phyloP scores from a whole-genome alignment of 139 green algal species.

The Pleodorina starrii region DNA sequence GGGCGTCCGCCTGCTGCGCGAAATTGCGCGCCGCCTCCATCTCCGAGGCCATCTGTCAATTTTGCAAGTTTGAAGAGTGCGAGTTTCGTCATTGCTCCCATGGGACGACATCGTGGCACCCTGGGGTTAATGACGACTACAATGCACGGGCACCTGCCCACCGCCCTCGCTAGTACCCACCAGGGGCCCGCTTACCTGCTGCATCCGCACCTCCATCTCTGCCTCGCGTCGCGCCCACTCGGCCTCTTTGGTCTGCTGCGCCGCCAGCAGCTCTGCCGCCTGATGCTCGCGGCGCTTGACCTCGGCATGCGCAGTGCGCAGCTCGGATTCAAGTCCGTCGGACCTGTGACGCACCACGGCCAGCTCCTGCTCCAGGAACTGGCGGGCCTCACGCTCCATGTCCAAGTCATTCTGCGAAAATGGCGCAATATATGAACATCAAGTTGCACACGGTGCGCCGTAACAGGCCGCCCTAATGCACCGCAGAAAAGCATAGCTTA shows the following conservation, averaged over 20 bases:
- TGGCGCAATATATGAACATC: too few species aligned
- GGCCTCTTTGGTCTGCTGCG: slow-evolving; percentile 1
- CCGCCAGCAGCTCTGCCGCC: background rate
- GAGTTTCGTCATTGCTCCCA: too few species aligned
- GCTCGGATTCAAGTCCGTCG: slow-evolving; percentile 11
- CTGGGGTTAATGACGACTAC: too few species aligned
- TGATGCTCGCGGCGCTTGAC: background rate
- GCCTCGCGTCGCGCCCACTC: background rate
- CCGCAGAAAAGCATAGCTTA: background rate
- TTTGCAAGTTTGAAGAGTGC: too few species aligned
- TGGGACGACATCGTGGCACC: too few species aligned
- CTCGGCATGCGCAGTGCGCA: background rate
- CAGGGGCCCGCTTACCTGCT: slow-evolving; percentile 26
- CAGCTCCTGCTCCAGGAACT: slow-evolving; percentile 46
- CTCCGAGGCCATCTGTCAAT: slow-evolving; percentile 26
- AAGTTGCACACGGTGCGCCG: too few species aligned
- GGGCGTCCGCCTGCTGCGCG: background rate
- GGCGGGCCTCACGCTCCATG: slow-evolving; percentile 42
- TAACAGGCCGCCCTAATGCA: too few species aligned
- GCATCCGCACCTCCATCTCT: background rate
- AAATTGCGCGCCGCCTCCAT: background rate
- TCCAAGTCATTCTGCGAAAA: slow-evolving; percentile 29
- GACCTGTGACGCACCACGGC: background rate
- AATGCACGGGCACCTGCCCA: too few species aligned
- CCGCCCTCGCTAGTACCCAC: too few species aligned